Evolutionary conservation across 306 rosid species (phyloP), one percentile per base, ranked within the genome.

Genomic region (Rosa rugosa): DNA sequence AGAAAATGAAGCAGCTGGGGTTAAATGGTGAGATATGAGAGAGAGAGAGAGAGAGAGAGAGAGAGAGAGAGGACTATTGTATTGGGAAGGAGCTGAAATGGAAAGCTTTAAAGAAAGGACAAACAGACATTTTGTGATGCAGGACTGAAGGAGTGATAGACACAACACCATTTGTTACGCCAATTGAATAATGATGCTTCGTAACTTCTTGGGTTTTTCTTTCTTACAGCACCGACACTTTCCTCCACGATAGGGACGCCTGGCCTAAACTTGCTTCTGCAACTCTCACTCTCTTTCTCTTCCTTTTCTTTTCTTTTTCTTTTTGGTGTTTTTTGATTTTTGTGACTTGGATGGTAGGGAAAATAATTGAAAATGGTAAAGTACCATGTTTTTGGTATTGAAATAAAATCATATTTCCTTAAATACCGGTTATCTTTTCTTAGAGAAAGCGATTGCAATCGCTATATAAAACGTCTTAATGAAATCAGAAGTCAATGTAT

Each of bases 211-310:
- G 5, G 47, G 73, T 22, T 62, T 44, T 71, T 6, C 36, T 25
- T 71, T 31, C 36, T 38, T 62, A 79, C 80, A 76, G 74, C 88
- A 90, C 92, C 94, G 94, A 90, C 94, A 83, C 81, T 80, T 62
- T 64, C 63, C 46, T 67, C 44, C 34, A 25, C 60, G 88, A 83
- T 73, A 82, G 76, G 45, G 82, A 90, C 87, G 85, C 77, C 80
- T 81, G 69, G 86, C 91, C 87, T 65, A 18, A 47, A 72, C 53
- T 73, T 62, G 6, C 75, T 56, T 65, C 45, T 64, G 63, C 79
- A 63, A n/a, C 23, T 76, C 75, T n/a, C n/a, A 12, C 56, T 12
- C 69, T 44, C 9, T 22, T 67, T 22, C 4, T 6, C 4, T 17
- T 2, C 17, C 27, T 8, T 6, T 8, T 66, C 3, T 25, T 6